These are phyloP conservation scores for Takakia lepidozioides DNA, from an alignment of 225 moss, liverwort and hornwort genomes.

Conservation along the genomic window DNA sequence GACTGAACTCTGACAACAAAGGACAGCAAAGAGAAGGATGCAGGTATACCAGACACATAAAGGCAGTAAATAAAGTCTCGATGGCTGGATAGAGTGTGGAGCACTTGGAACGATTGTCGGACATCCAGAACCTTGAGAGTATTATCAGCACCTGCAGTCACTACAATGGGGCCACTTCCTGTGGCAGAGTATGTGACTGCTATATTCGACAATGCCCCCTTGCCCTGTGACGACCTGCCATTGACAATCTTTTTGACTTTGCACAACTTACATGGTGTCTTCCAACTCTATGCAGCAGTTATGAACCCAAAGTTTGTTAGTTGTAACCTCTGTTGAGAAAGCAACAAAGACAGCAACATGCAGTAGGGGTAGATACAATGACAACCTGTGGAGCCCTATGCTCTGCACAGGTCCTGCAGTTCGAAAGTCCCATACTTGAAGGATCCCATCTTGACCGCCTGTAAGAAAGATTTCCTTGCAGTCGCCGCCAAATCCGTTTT, in stretches of 20 bases:
- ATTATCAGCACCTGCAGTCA: conserved; percentile 77
- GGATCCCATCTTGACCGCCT: conserved; percentile 89
- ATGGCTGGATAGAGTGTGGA: conserved; percentile 63
- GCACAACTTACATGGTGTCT: too few species aligned
- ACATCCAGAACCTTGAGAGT: conserved; percentile 67
- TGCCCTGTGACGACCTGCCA: too few species aligned
- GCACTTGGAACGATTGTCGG: conserved; percentile 47
- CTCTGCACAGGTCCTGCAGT: conserved; percentile 51
- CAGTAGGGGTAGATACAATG: too few species aligned
- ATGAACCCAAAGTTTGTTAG: too few species aligned
- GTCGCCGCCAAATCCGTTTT: conserved; percentile 19
- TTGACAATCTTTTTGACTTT: too few species aligned
- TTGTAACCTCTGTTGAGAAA: too few species aligned
- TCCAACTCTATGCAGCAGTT: too few species aligned
- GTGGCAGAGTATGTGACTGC: conserved; percentile 40
- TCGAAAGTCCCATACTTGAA: conserved; percentile 87
- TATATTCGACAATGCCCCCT: conserved; percentile 55
- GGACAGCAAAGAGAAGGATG: too few species aligned
- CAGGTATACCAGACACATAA: conserved; percentile 55
- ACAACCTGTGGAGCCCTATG: conserved; percentile 46
- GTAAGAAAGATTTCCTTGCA: conserved; percentile 57
- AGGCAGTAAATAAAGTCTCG: conserved; percentile 76
- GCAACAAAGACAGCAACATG: too few species aligned
- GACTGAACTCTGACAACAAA: too few species aligned
- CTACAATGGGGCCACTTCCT: conserved; percentile 60